Evolutionary conservation across 805 yeast species (phyloP), one percentile per base, ranked within the genome.

Genomic region (Lipomyces japonicus): DNA sequence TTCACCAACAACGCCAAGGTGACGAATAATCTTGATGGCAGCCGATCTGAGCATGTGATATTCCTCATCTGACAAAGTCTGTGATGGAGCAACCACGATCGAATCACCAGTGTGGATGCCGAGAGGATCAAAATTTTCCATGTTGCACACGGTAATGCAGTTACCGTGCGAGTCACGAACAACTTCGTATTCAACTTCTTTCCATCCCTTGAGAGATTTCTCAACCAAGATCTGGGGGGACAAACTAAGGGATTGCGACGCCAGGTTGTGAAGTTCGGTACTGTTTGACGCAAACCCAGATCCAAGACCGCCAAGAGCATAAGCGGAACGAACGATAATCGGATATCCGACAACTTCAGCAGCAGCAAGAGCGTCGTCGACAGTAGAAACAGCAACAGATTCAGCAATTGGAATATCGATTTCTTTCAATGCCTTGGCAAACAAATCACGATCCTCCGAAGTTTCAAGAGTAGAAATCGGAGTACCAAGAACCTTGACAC

Each of bases 51-150:
- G 81, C 98, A 91, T 93, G 73, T 91, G 95, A 73, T 87, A 91
- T 68, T 91, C 98, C 69, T 90, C 95, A 71, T 91, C 98, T 34
- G 96, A 85, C 63, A 91, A 75, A 36, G 98, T 91, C 73, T 91
- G 98, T 38, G 97, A 89, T 43, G 98, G 98, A 48, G 98, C 98
- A 65, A 93, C 96, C 43, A 91, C 98, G 63, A 91, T 93, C 37
- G 98, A 93, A 70, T 91, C 98, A 75, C 98, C 98, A 49, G 98
- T 91, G 73, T 91, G 98, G 64, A 91, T 85, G 62, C 98, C 98
- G 62, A 91, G 79, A 39, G 98, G 98, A 71, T 91, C 98, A 63
- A 91, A 91, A 75, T 91, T 91, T 74, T 91, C 98, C 98, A 91
- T 91, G 72, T 91, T 91, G 78, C 98, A 91, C 46, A 91, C 98